Percentiles rank a stretch among this genome's conserved stretches.
These are phyloP conservation scores for Zoysia japonica DNA, from an alignment of 176 grass and related monocot species.

Conservation along the genomic window DNA sequence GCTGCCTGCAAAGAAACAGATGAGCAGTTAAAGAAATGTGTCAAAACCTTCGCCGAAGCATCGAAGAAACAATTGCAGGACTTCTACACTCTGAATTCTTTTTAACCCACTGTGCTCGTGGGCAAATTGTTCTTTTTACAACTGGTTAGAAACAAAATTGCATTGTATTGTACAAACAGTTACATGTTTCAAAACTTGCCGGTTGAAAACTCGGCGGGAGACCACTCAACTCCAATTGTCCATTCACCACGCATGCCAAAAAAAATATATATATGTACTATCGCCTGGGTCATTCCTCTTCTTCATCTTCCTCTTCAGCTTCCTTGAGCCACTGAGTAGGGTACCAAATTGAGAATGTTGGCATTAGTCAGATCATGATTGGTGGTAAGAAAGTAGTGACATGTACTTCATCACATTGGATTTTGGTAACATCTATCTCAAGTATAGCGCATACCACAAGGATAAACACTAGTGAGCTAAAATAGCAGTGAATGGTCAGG, in stretches of 20 bases:
- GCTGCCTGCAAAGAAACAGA: slow-evolving; percentile 40
- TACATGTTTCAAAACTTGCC: slow-evolving; percentile 47
- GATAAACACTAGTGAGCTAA: neutral
- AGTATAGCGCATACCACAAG: neutral
- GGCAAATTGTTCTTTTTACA: slow-evolving; percentile 4
- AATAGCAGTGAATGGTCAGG: too few relatives aligned
- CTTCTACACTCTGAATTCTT: slow-evolving; percentile 13
- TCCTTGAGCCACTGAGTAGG: slow-evolving; percentile 67
- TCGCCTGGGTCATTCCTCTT: slow-evolving; percentile 45
- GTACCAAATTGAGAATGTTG: slow-evolving; percentile 2
- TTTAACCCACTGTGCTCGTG: slow-evolving; percentile 3
- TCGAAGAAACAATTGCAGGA: neutral
- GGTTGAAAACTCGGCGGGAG: slow-evolving; percentile 34
- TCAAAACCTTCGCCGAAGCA: slow-evolving; percentile 25
- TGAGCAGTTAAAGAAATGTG: slow-evolving; percentile 33
- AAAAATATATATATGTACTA: neutral
- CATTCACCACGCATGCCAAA: slow-evolving; percentile 17
- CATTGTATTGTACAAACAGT: slow-evolving; percentile 38
- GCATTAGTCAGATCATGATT: neutral
- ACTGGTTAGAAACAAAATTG: slow-evolving; percentile 41
- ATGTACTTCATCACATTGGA: neutral
- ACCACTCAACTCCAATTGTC: slow-evolving; percentile 14
- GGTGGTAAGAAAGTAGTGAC: neutral
- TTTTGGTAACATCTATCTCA: neutral
- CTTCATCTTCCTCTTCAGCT: slow-evolving; percentile 70